phyloP scores from a whole-genome alignment of 2,329 filamentous ascomycete species.

The Ophiostoma sp. region DNA sequence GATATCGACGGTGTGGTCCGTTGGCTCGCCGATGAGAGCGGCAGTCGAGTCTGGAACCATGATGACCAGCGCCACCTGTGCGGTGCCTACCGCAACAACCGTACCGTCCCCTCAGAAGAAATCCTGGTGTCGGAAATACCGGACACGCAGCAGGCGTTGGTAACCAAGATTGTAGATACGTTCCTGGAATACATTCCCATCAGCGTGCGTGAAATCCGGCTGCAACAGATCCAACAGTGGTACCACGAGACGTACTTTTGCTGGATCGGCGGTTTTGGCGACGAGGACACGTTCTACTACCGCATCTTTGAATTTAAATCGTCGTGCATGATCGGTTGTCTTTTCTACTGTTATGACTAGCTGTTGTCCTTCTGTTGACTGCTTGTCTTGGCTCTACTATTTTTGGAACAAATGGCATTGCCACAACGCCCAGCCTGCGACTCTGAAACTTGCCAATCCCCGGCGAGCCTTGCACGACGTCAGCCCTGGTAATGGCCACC shows the following conservation, averaged over 20 bases:
- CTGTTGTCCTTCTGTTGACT: not conserved
- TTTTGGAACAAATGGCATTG: not conserved
- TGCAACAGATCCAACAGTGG: conserved; percentile 50
- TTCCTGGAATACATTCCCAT: conserved; percentile 64
- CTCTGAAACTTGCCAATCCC: not conserved
- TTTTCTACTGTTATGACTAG: not conserved
- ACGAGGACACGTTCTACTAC: conserved; percentile 70
- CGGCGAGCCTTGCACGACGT: not conserved
- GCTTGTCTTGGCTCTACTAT: not conserved
- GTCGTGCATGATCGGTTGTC: not conserved
- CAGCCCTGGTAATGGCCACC: not conserved
- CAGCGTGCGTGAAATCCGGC: conserved; percentile 47
- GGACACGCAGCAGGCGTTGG: conserved; percentile 44
- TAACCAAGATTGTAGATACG: conserved; percentile 56
- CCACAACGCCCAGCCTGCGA: not conserved
- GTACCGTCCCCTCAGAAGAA: conserved; percentile 69
- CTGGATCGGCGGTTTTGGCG: conserved; percentile 67
- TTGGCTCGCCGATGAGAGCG: conserved; percentile 52
- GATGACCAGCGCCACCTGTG: conserved; percentile 75
- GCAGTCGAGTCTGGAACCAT: conserved; percentile 60
- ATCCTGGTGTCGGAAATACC: conserved; percentile 48
- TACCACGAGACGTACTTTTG: conserved; percentile 70
- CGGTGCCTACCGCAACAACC: conserved; percentile 73
- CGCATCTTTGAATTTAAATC: conserved; percentile 45
- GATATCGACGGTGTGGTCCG: conserved; percentile 49